These are phyloP conservation scores for Hypoxylon sp. DNA, from an alignment of 2,329 filamentous ascomycete species.

Conservation along the genomic window DNA sequence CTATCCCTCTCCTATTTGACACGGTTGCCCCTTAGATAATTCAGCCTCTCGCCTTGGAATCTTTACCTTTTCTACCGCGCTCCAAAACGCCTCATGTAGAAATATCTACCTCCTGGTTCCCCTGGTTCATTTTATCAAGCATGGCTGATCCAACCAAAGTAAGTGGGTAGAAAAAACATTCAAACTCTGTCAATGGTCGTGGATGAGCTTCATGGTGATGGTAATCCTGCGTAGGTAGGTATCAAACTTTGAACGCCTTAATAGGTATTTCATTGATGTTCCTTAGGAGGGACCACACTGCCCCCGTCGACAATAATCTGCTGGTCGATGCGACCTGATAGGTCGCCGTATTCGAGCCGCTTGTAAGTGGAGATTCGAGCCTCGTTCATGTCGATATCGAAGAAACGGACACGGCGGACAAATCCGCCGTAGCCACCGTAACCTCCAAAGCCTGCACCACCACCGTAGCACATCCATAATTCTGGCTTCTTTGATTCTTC, in stretches of 20 bases:
- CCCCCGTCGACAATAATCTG: constrained; percentile 76
- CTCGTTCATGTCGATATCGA: constrained; percentile 92
- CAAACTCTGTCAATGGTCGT: constrained; percentile 13
- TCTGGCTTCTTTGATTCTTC: constrained; percentile 69
- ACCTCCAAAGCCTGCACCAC: constrained; percentile 90
- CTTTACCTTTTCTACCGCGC: constrained; percentile 22
- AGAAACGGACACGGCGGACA: constrained; percentile 85
- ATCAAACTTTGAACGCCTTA: neutral
- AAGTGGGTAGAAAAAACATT: constrained; percentile 8
- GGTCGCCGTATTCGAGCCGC: constrained; percentile 77
- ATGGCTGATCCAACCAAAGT: neutral
- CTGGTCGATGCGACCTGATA: constrained; percentile 67
- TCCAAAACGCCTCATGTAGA: constrained; percentile 27
- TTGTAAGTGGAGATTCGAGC: constrained; percentile 94
- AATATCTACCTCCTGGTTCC: constrained; percentile 2
- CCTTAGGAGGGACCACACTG: constrained; percentile 50
- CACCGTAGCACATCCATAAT: constrained; percentile 98
- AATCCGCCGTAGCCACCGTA: constrained; percentile 93
- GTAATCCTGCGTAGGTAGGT: neutral
- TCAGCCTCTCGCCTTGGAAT: constrained; percentile 12
- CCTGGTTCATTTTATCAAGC: constrained; percentile 1
- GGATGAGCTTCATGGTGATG: constrained; percentile 9
- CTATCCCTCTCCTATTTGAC: constrained; percentile 23
- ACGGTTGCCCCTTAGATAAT: constrained; percentile 3
- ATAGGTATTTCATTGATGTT: constrained; percentile 12